These are phyloP conservation scores for Pythium folliculosum DNA, from an alignment of 352 stramenopile genomes.

Conservation along the genomic window DNA sequence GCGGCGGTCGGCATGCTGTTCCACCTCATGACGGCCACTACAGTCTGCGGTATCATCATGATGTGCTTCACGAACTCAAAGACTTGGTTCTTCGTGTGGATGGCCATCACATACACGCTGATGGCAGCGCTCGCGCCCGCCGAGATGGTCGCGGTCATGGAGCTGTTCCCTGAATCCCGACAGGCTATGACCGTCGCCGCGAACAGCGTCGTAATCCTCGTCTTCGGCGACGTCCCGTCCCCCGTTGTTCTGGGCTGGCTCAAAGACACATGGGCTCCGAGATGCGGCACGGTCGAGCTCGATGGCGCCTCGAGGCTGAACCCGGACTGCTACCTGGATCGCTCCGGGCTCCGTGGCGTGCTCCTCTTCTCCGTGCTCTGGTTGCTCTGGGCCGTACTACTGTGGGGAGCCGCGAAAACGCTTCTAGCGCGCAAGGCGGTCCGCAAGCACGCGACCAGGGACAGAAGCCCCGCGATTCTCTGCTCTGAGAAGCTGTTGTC, in stretches of 20 bases:
- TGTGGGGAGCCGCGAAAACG: slow-evolving; percentile 48
- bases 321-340: slow-evolving; percentile 60
- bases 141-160: slow-evolving; percentile 87
- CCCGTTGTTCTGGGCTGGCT: slow-evolving; percentile 92
- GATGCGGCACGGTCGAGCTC: slow-evolving; percentile 75
- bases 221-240: slow-evolving; percentile 93
- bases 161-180: slow-evolving; percentile 85
- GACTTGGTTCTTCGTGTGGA: slow-evolving; percentile 58
- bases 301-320: slow-evolving; percentile 60
- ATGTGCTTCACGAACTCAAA: slow-evolving; percentile 49
- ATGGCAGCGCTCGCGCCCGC: slow-evolving; percentile 78
- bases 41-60: slow-evolving; percentile 60
- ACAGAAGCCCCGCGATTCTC: not conserved
- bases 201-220: slow-evolving; percentile 91
- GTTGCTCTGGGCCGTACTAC: slow-evolving; percentile 68
- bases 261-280: slow-evolving; percentile 91
- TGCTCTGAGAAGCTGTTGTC: not conserved
- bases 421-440: not conserved
- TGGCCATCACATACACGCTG: slow-evolving; percentile 71
- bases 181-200: slow-evolving; percentile 90
- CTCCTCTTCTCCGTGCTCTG: slow-evolving; percentile 76
- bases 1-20: slow-evolving; percentile 66
- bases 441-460: not conserved
- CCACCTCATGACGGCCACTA: slow-evolving; percentile 54
- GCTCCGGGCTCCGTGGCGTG: slow-evolving; percentile 55